Percentiles rank a stretch among this genome's conserved stretches.
Conservation (phyloP, 305 asterid genomes). For the Rubia occidens region DNA sequence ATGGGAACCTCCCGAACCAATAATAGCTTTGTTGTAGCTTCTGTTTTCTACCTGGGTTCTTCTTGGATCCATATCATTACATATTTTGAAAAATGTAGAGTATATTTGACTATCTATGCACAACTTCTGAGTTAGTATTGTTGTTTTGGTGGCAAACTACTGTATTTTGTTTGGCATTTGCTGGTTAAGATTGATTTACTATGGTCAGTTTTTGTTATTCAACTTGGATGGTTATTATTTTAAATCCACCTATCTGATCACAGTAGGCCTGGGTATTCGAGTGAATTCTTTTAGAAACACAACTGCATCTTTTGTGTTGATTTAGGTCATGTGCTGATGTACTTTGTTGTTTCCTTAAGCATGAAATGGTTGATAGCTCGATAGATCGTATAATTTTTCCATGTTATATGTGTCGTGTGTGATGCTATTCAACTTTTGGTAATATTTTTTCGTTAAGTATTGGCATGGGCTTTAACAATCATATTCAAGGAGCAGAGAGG, state of each 20-base stretch:
- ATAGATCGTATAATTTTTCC: not conserved
- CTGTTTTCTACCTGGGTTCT: not conserved
- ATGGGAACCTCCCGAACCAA: not conserved
- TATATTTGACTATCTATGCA: not conserved
- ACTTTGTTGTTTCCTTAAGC: not conserved
- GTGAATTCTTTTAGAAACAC: not conserved
- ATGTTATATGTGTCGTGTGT: constrained; percentile 13
- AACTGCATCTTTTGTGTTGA: not conserved
- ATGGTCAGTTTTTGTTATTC: not conserved
- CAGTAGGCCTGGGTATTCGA: not conserved
- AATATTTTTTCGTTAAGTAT: constrained; percentile 21
- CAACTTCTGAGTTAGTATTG: not conserved
- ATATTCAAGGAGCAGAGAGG: constrained; percentile 63
- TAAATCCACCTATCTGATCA: not conserved
- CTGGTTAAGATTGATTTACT: not conserved
- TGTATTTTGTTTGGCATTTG: not conserved
- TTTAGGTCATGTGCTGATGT: not conserved
- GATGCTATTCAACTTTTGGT: constrained; percentile 10
- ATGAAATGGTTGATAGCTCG: constrained; percentile 8
- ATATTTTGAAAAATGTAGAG: not conserved
- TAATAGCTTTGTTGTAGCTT: too few species aligned
- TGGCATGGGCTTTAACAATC: constrained; percentile 39
- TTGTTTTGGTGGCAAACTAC: not conserved
- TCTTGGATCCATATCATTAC: not conserved
- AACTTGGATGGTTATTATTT: not conserved